phyloP scores from a whole-genome alignment of 805 yeast species.

The Candida lessepsii region DNA sequence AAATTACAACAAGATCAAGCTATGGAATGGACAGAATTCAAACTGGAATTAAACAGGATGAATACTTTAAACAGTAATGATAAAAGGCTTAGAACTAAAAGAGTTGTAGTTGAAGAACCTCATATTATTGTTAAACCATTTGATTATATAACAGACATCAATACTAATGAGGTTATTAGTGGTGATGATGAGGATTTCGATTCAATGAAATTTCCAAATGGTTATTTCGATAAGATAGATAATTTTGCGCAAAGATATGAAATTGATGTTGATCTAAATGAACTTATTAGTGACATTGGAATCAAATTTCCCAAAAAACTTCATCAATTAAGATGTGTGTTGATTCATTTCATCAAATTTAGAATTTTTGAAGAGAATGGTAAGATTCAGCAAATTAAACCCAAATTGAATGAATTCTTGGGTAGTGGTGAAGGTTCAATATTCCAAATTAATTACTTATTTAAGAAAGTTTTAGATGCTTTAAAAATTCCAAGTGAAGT shows the following conservation, averaged over 20 bases:
- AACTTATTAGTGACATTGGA: conserved; percentile 41
- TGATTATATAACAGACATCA: conserved; percentile 42
- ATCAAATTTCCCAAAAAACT: conserved; percentile 42
- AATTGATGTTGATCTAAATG: conserved; percentile 34
- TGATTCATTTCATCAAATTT: conserved; percentile 70
- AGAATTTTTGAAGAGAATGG: conserved; percentile 39
- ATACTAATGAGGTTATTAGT: conserved; percentile 35
- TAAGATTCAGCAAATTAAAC: conserved; percentile 36
- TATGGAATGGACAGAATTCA: conserved; percentile 41
- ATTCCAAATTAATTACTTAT: conserved; percentile 74
- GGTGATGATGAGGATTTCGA: conserved; percentile 13
- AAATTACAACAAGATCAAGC: conserved; percentile 28
- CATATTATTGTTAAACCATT: conserved; percentile 41
- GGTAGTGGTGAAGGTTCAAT: conserved; percentile 55
- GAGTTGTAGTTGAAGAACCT: conserved; percentile 44
- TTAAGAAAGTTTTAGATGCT: conserved; percentile 67
- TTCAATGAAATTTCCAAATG: conserved; percentile 15
- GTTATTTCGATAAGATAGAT: conserved; percentile 27
- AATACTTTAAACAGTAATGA: conserved; percentile 68
- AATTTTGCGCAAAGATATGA: conserved; percentile 31
- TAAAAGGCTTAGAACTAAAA: conserved; percentile 64
- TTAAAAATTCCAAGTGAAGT: conserved; percentile 73
- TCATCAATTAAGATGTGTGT: conserved; percentile 56
- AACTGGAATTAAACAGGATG: conserved; percentile 67
- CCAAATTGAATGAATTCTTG: conserved; percentile 44